These are phyloP conservation scores for Whalleya microplaca DNA, from an alignment of 2,329 filamentous ascomycete species.

Conservation along the genomic window DNA sequence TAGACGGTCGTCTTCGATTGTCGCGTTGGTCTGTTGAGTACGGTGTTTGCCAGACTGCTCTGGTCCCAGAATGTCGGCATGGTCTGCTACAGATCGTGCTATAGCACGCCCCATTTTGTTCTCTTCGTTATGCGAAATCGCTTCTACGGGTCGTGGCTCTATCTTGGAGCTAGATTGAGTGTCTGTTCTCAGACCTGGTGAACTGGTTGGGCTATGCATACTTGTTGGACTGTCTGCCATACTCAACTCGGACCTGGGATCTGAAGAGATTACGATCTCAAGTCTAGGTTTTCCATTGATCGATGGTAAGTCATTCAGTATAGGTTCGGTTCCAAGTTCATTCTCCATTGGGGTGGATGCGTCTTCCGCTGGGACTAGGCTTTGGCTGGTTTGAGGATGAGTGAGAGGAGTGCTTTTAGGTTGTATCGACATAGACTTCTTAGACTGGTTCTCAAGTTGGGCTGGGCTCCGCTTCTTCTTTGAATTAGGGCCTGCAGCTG, in stretches of 20 bases:
- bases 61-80: background rate
- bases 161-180: background rate
- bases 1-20: background rate
- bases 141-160: background rate
- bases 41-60: background rate
- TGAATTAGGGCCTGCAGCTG: constrained; percentile 12
- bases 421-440: background rate
- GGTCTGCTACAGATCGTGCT: background rate
- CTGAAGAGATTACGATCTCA: background rate
- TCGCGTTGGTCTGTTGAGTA: background rate
- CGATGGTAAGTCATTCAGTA: background rate
- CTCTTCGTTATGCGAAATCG: background rate
- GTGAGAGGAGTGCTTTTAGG: background rate
- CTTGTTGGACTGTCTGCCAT: background rate
- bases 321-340: background rate
- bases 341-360: background rate
- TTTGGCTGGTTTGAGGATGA: background rate
- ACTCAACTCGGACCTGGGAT: background rate
- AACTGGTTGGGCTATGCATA: background rate
- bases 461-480: constrained; percentile 25
- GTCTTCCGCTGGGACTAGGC: background rate
- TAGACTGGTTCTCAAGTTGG: background rate
- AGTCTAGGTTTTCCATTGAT: background rate
- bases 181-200: background rate
- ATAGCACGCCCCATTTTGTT: background rate